Evolutionary conservation across 2,329 filamentous ascomycete species (phyloP).

Genomic region (Alternaria tenuissima): DNA sequence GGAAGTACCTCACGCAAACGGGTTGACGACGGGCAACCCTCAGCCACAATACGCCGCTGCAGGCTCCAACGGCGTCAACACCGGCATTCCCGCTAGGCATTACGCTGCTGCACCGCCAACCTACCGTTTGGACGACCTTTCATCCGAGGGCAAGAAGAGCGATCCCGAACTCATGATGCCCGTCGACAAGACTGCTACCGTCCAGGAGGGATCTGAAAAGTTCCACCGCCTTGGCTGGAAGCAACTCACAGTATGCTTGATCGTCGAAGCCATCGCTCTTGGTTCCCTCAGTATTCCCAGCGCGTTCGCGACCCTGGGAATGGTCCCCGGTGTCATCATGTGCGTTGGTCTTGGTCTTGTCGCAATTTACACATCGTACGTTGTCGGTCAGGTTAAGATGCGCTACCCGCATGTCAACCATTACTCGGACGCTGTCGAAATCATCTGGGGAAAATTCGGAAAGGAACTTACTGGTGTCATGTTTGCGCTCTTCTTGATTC

Average conservation of each 20-base stretch:
- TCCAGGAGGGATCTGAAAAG: constrained; percentile 50
- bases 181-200: constrained; percentile 41
- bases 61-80: constrained; percentile 3
- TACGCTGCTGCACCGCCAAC: constrained; percentile 27
- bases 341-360: constrained; percentile 62
- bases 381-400: constrained; percentile 68
- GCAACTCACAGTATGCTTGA: constrained; percentile 58
- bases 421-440: constrained; percentile 73
- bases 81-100: constrained; percentile 3
- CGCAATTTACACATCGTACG: constrained; percentile 68
- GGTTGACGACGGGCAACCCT: constrained; percentile 12
- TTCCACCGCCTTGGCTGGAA: constrained; percentile 60
- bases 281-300: constrained; percentile 57
- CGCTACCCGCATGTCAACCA: constrained; percentile 68
- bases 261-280: constrained; percentile 61
- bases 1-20: constrained; percentile 23
- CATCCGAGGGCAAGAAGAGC: constrained; percentile 44
- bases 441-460: constrained; percentile 65
- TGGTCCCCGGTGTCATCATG: constrained; percentile 57
- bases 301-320: constrained; percentile 57
- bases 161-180: constrained; percentile 43
- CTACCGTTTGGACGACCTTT: constrained; percentile 34
- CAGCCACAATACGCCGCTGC: constrained; percentile 1
- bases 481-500: constrained; percentile 51
- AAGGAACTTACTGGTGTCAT: constrained; percentile 67